Evolutionary conservation across 2,329 filamentous ascomycete species (phyloP).

Genomic region (Thyridium curvatum): DNA sequence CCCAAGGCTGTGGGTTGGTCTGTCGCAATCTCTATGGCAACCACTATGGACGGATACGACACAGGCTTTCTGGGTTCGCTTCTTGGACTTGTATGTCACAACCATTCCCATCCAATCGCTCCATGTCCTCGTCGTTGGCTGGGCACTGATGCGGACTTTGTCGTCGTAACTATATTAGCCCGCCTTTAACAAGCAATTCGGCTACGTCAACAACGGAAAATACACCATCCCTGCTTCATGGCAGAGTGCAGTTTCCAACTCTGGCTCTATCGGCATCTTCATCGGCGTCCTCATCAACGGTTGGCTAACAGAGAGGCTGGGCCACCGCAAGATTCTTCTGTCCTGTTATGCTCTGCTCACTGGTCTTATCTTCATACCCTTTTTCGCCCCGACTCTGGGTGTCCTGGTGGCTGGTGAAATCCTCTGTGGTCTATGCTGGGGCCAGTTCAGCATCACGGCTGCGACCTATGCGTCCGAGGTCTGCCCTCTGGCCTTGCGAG

Average conservation of each 20-base stretch:
- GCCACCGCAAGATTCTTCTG: conserved; percentile 44
- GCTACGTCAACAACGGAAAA: conserved; percentile 14
- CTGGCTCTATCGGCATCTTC: conserved; percentile 46
- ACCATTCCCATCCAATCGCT: too few relatives aligned
- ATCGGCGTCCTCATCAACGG: conserved; percentile 49
- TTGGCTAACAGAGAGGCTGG: conserved; percentile 41
- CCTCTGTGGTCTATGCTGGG: conserved; percentile 17
- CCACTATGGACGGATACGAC: conserved; percentile 4
- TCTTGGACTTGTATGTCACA: not conserved
- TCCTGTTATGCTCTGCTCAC: conserved; percentile 37
- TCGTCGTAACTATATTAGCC: too few relatives aligned
- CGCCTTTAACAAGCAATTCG: too few relatives aligned
- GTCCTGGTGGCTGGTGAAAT: conserved; percentile 43
- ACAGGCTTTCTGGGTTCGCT: conserved; percentile 1
- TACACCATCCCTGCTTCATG: conserved; percentile 47
- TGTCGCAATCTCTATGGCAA: conserved; percentile 1
- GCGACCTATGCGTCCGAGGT: conserved; percentile 42
- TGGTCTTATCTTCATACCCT: conserved; percentile 44
- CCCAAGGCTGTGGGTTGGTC: conserved; percentile 2
- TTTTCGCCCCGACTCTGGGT: conserved; percentile 42
- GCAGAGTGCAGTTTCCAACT: conserved; percentile 51
- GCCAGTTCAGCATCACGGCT: conserved; percentile 4
- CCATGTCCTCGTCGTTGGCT: too few relatives aligned
- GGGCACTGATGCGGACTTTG: too few relatives aligned
- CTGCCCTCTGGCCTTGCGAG: conserved; percentile 37